These are phyloP conservation scores for Asterochloris erici DNA, from an alignment of 139 green algal genomes.

Conservation along the genomic window DNA sequence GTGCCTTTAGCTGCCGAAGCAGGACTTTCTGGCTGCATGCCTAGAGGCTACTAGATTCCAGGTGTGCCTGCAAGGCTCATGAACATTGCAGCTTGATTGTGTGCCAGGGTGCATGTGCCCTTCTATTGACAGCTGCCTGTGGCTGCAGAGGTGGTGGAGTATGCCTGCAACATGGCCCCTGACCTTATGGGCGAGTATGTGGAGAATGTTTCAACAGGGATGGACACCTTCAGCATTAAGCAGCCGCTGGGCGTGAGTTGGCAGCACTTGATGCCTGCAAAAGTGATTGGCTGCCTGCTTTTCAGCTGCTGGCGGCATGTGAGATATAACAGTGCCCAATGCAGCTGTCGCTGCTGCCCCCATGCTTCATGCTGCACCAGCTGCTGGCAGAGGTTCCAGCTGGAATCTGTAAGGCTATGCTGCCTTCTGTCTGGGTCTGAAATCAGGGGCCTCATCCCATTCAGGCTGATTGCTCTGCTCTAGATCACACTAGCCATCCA, in stretches of 20 bases:
- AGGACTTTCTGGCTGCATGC: background rate
- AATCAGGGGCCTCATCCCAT: too few species aligned
- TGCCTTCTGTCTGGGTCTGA: too few species aligned
- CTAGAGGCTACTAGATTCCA: background rate
- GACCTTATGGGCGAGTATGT: conserved; percentile 78
- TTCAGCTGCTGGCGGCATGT: background rate
- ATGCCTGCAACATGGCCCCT: conserved; percentile 69
- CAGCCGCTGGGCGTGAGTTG: conserved; percentile 87
- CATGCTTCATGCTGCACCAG: too few species aligned
- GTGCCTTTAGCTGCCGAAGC: too few species aligned
- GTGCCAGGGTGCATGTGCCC: too few species aligned
- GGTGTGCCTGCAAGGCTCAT: too few species aligned
- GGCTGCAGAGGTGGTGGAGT: conserved; percentile 91
- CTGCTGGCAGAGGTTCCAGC: too few species aligned
- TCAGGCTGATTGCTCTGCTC: too few species aligned
- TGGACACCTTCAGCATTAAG: conserved; percentile 90
- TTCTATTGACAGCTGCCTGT: too few species aligned
- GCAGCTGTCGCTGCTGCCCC: background rate
- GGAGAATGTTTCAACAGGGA: conserved; percentile 87
- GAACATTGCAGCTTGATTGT: too few species aligned
- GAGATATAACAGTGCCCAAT: background rate
- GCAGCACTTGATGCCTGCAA: conserved; percentile 74
- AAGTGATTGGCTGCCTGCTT: conserved; percentile 87
- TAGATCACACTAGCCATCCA: background rate
- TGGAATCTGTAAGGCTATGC: too few species aligned